phyloP scores from a whole-genome alignment of 441 rosid genomes.

The Populus hybrid region DNA sequence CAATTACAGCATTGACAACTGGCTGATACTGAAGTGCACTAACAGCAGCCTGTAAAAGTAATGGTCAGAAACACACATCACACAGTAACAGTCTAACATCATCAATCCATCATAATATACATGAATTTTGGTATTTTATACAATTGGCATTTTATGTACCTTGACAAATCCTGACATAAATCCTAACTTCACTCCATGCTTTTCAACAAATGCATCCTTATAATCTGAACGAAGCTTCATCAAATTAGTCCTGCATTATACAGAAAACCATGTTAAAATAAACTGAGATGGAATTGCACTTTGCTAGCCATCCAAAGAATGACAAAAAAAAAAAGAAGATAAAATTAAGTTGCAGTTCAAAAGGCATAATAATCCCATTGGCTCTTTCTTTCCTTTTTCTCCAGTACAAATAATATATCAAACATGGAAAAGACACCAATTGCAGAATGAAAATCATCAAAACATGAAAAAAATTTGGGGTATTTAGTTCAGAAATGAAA shows the following conservation, averaged over 20 bases:
- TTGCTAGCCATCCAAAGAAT: neutral
- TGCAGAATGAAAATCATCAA: too few relatives aligned
- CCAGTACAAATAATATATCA: too few relatives aligned
- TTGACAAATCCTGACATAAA: conserved; percentile 93
- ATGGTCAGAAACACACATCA: neutral
- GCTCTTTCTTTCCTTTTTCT: neutral
- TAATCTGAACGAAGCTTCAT: conserved; percentile 95
- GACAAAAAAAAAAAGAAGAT: neutral
- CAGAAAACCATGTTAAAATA: too few relatives aligned
- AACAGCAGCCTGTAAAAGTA: conserved; percentile 72
- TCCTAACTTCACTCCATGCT: conserved; percentile 89
- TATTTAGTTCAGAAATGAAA: too few relatives aligned
- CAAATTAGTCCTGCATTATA: conserved; percentile 65
- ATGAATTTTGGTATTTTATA: neutral
- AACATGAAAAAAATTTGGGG: neutral
- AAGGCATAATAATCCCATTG: neutral
- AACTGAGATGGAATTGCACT: neutral
- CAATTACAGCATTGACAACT: conserved; percentile 83
- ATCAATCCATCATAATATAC: neutral
- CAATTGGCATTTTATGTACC: conserved; percentile 26
- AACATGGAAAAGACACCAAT: neutral
- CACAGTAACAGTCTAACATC: neutral
- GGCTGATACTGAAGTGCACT: conserved; percentile 90
- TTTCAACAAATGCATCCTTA: conserved; percentile 84
- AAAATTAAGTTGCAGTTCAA: neutral